Evolutionary conservation across 2,329 filamentous ascomycete species (phyloP).

Genomic region (Polytolypa hystricis): DNA sequence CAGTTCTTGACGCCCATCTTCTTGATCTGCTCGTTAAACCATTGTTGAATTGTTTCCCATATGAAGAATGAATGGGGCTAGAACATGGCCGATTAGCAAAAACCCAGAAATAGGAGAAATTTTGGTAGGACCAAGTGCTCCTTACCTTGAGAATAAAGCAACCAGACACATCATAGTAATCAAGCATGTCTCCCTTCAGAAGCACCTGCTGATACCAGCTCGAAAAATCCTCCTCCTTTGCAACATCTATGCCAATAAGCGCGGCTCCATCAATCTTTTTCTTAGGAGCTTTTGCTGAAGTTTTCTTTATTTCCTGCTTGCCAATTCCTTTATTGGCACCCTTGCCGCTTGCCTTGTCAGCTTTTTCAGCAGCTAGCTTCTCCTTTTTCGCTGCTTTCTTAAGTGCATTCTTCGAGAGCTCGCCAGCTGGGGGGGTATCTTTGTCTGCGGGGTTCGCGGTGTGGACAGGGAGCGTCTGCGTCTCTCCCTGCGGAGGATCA

Average conservation of each 20-base stretch:
- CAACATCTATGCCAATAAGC: constrained; percentile 76
- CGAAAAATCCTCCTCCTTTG: constrained; percentile 77
- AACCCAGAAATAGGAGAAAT: neutral
- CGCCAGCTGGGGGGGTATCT: constrained; percentile 18
- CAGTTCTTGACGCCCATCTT: constrained; percentile 86
- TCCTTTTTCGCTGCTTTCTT: constrained; percentile 41
- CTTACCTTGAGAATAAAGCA: constrained; percentile 81
- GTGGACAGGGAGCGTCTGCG: constrained; percentile 31
- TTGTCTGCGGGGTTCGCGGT: constrained; percentile 29
- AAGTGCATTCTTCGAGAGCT: constrained; percentile 31
- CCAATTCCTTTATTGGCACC: no score
- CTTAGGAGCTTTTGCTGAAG: constrained; percentile 30
- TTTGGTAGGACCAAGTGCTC: neutral
- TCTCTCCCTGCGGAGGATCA: constrained; percentile 19
- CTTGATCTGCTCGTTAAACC: constrained; percentile 61
- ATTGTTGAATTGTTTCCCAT: constrained; percentile 55
- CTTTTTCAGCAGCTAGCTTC: constrained; percentile 34
- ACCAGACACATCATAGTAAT: constrained; percentile 96
- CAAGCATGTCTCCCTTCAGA: constrained; percentile 92
- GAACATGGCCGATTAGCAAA: constrained; percentile 7
- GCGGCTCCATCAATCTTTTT: constrained; percentile 51
- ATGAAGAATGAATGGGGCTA: constrained; percentile 54
- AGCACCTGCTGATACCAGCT: constrained; percentile 98
- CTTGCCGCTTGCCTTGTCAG: constrained; percentile 26
- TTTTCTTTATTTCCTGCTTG: constrained; percentile 36